Conservation (phyloP, 805 yeast species). For the Blastobotrys parvus region DNA sequence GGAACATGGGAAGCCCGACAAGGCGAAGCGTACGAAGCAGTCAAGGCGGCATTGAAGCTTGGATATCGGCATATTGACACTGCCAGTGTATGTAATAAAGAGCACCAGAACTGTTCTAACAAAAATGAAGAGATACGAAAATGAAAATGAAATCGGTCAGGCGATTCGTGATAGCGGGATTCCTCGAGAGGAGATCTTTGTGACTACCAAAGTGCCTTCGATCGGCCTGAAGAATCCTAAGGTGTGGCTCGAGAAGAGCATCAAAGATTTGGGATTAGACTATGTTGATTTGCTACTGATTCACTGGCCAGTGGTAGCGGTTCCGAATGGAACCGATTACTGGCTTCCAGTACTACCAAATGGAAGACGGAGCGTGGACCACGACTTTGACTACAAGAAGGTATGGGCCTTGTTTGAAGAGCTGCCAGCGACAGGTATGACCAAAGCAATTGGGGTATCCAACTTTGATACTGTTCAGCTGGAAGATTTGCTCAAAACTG, state of each 20-base stretch:
- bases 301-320: constrained; percentile 53
- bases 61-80: constrained; percentile 72
- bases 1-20: constrained; percentile 54
- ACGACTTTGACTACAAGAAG: constrained; percentile 30
- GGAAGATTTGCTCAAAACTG: constrained; percentile 40
- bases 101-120: too few relatives aligned
- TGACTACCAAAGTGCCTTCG: constrained; percentile 59
- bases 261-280: constrained; percentile 44
- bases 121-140: constrained; percentile 54
- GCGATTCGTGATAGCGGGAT: constrained; percentile 36
- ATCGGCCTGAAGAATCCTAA: constrained; percentile 31
- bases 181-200: constrained; percentile 44
- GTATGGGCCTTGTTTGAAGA: constrained; percentile 60
- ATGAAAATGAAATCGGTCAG: constrained; percentile 57
- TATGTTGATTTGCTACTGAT: constrained; percentile 59
- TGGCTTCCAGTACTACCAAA: constrained; percentile 29
- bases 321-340: constrained; percentile 34
- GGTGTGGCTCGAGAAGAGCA: constrained; percentile 42
- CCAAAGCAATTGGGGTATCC: constrained; percentile 69
- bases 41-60: constrained; percentile 48
- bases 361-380: constrained; percentile 11
- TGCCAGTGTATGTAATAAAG: too few relatives aligned
- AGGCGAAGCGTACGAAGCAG: constrained; percentile 38
- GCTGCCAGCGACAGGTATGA: constrained; percentile 38
- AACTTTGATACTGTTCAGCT: constrained; percentile 34